These are phyloP conservation scores for Blepharisma japonicum DNA, from an alignment of 73 alveolate species.

Conservation along the genomic window DNA sequence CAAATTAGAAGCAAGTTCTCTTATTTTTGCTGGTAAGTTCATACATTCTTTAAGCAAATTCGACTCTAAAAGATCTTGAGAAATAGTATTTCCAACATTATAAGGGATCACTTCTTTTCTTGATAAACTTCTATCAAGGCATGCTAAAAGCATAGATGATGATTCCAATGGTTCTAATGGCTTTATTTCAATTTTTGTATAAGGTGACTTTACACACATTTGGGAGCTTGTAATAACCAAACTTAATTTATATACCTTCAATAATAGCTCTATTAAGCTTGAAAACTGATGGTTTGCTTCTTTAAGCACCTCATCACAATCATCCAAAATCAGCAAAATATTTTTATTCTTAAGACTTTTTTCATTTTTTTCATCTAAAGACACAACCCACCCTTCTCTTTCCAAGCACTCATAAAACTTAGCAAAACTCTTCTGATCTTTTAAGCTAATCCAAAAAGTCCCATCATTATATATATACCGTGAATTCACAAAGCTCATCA, in stretches of 20 bases:
- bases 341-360: not conserved
- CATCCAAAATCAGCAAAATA: slow-evolving; percentile 3
- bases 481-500: not conserved
- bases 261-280: not conserved
- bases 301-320: not conserved
- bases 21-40: not conserved
- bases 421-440: too few relatives aligned
- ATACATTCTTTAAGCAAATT: not conserved
- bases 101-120: slow-evolving; percentile 5
- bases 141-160: not conserved
- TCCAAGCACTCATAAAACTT: too few relatives aligned
- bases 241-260: not conserved
- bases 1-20: not conserved
- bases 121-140: not conserved
- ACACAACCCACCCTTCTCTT: too few relatives aligned
- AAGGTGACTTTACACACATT: not conserved
- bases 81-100: not conserved
- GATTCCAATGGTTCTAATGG: slow-evolving; percentile 8
- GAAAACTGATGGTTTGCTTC: not conserved
- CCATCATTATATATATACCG: not conserved
- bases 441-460: not conserved
- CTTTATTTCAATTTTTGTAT: not conserved
- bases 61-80: not conserved
- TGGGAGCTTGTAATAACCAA: not conserved
- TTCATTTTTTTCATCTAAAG: too few relatives aligned